Evolutionary conservation across 345 rosid genomes (phyloP).

Genomic region (Dipteronia sinensis): DNA sequence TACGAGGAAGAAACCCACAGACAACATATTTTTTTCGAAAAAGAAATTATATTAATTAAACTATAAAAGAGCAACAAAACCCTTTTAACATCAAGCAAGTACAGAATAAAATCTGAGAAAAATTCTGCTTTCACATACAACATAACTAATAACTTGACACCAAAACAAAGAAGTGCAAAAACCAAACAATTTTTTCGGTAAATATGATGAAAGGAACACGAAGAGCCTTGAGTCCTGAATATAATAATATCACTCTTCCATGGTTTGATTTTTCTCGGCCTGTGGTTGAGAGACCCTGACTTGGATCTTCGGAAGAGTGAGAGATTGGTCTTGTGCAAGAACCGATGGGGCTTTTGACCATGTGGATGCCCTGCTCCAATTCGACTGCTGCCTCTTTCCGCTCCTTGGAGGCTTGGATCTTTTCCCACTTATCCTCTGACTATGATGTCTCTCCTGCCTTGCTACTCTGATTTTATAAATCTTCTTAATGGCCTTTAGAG

Average conservation of each 20-base stretch:
- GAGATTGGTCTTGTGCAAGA: constrained; percentile 36
- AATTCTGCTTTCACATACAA: neutral
- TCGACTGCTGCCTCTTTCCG: constrained; percentile 39
- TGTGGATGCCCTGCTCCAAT: constrained; percentile 49
- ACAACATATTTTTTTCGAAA: no score
- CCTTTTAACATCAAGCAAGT: no score
- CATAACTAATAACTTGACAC: constrained; percentile 2
- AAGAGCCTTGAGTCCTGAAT: neutral
- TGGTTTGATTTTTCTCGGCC: constrained; percentile 52
- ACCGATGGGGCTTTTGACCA: constrained; percentile 59
- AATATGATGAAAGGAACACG: neutral
- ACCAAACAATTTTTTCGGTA: neutral
- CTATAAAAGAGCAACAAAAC: neutral
- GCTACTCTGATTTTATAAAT: constrained; percentile 69
- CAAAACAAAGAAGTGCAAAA: neutral
- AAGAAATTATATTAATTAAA: no score
- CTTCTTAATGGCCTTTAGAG: constrained; percentile 81
- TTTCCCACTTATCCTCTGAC: constrained; percentile 54
- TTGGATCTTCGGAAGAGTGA: constrained; percentile 58
- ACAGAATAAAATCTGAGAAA: constrained; percentile 3
- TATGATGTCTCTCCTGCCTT: constrained; percentile 55
- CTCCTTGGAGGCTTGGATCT: constrained; percentile 44
- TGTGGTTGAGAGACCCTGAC: constrained; percentile 46
- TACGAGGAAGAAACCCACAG: no score
- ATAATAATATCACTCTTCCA: constrained; percentile 62